Evolutionary conservation across 176 grass and related monocot genomes (phyloP).

Genomic region (Carex pumila): DNA sequence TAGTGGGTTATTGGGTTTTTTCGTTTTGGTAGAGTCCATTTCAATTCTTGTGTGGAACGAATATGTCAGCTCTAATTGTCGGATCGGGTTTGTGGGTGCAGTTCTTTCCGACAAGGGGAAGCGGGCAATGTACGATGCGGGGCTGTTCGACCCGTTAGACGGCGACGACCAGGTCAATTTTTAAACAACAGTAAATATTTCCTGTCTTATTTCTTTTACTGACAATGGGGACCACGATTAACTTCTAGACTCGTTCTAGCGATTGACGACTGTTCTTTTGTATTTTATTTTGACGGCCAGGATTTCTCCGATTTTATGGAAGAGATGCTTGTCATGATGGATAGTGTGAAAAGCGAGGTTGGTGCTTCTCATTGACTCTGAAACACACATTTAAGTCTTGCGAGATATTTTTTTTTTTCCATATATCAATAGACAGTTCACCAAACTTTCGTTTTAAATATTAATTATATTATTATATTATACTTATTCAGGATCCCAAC

Average conservation of each 20-base stretch:
- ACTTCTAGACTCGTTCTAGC: background rate
- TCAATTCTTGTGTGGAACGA: background rate
- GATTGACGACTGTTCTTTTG: conserved; percentile 20
- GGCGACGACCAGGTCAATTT: conserved; percentile 61
- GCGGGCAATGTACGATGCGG: conserved; percentile 86
- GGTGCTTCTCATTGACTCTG: conserved; percentile 7
- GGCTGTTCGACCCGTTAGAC: conserved; percentile 81
- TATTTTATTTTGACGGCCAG: conserved; percentile 39
- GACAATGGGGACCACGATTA: background rate
- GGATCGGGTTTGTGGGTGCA: conserved; percentile 28
- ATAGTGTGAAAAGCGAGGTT: conserved; percentile 93
- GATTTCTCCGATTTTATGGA: conserved; percentile 97
- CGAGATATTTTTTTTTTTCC: background rate
- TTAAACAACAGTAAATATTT: background rate
- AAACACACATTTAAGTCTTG: background rate
- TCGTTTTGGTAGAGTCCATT: background rate
- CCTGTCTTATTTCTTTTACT: background rate
- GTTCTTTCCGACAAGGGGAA: conserved; percentile 91
- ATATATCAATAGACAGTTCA: background rate
- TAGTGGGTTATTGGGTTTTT: background rate
- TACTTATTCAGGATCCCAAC: background rate
- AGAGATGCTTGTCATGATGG: conserved; percentile 98
- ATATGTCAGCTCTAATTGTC: conserved; percentile 9
- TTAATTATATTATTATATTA: background rate
- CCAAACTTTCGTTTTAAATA: background rate